Base-by-base conservation (phyloP, 2,329 filamentous ascomycete genomes). In the Neobulgaria alba region DNA sequence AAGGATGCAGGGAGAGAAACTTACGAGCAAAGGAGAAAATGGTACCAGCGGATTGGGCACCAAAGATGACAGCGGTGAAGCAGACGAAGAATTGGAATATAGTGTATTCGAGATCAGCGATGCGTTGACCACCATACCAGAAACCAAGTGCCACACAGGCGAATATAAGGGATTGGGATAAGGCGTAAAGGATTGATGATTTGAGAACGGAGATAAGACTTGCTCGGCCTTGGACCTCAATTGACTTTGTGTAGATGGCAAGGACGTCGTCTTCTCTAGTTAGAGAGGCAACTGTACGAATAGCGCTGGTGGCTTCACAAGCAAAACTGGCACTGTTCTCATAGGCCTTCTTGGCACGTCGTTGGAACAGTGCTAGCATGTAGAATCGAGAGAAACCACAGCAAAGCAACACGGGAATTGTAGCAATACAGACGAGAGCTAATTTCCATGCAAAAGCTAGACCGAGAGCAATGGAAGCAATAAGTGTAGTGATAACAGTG, bases 1-100 rank as follows among this genome's bases (percentile, higher is more conserved):
- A n/a, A n/a, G n/a, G n/a, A n/a, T n/a, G n/a, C n/a, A n/a, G n/a
- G n/a, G n/a, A n/a, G 32, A 19, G 4, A n/a, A 8, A 56, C 54
- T 53, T 52, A 56, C 53, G 86, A 0, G 86, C 86, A 60, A 90
- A 95, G 4, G 79, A 87, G 68, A 92, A 95, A 56, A 90, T 82
- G 10, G 80, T 83, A 5, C 90, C 90, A 1, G 90, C 90, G 3
- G 88, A 92, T 62, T 96, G 90, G 0, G 88, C 84, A 40, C 89
- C 87, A 56, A 94, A 95, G 55, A 95, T 84, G 54, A 96, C 76
- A 33, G 87, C 74, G 46, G 82, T 79, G 65, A 95, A 95, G 56
- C 85, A 88, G 34, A 95, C 71, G 65, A 95, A 96, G 72, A 96
- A 96, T 52, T 89, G 82, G 62, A 90, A 90, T 55, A 87, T 72